phyloP scores from a whole-genome alignment of 805 yeast genomes.

The Wickerhamiella azymoides region DNA sequence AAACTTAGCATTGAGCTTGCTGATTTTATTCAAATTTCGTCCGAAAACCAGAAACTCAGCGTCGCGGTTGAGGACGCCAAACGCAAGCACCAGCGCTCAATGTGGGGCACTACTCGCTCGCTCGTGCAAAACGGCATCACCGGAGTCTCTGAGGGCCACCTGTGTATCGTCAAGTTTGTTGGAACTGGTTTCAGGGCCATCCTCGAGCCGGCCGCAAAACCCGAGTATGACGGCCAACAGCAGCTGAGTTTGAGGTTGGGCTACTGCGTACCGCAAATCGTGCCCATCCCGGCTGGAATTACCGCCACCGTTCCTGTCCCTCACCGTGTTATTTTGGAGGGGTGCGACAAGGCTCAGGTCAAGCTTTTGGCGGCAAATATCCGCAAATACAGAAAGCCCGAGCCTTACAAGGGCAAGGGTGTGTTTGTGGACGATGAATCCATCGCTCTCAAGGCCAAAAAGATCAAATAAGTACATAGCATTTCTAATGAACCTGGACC shows the following conservation, averaged over 20 bases:
- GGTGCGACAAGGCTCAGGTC: constrained; percentile 76
- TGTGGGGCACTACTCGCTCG: constrained; percentile 93
- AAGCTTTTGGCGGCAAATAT: constrained; percentile 77
- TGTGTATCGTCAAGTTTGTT: constrained; percentile 71
- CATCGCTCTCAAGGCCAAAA: constrained; percentile 78
- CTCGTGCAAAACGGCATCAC: constrained; percentile 59
- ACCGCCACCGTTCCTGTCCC: constrained; percentile 70
- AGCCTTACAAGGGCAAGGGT: constrained; percentile 98
- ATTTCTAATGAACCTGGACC: not conserved
- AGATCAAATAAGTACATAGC: constrained; percentile 51
- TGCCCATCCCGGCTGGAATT: constrained; percentile 64
- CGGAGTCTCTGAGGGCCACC: constrained; percentile 90
- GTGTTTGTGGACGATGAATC: constrained; percentile 85
- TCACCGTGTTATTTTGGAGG: constrained; percentile 73
- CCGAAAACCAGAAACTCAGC: constrained; percentile 27
- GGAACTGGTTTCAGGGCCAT: constrained; percentile 96
- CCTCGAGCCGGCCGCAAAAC: constrained; percentile 38
- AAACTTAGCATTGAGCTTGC: constrained; percentile 50
- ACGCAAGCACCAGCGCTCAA: constrained; percentile 56
- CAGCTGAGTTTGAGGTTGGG: constrained; percentile 75
- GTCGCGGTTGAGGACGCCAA: constrained; percentile 46
- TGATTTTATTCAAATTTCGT: constrained; percentile 42
- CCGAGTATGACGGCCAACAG: constrained; percentile 28
- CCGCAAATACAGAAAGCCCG: constrained; percentile 85
- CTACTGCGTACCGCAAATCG: constrained; percentile 63